A percentile compares a stretch with the other conserved stretches of the same genome.
These are phyloP conservation scores for Venturia effusa DNA, from an alignment of 2,329 filamentous ascomycete genomes.

Conservation along the genomic window DNA sequence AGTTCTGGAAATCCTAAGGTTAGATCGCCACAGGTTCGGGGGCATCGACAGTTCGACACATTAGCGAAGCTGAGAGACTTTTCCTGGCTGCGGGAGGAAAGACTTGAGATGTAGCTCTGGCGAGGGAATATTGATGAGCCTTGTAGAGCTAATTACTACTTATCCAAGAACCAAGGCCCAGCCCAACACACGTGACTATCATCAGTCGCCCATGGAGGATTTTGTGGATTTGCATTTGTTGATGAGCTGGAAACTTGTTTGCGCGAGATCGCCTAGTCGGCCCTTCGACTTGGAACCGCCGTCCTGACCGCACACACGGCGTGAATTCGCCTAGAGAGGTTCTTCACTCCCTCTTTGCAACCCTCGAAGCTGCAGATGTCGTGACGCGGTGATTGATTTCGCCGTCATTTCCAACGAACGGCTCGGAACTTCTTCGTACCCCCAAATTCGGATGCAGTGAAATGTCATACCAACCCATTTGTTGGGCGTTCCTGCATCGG, in stretches of 20 bases:
- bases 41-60: neutral
- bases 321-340: neutral
- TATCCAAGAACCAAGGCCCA: neutral
- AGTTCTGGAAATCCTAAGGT: neutral
- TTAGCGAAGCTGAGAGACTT: no score
- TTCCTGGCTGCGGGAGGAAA: neutral
- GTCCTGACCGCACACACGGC: neutral
- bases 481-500: neutral
- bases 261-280: neutral
- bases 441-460: neutral
- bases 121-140: neutral
- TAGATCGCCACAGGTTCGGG: neutral
- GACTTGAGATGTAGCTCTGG: neutral
- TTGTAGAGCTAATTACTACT: neutral
- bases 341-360: neutral
- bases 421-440: neutral
- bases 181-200: neutral
- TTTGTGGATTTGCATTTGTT: neutral
- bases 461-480: neutral
- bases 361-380: neutral
- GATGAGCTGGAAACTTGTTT: neutral
- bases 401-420: neutral
- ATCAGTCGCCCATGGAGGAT: neutral
- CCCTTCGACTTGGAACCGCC: neutral
- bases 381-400: neutral